Percentiles rank a stretch among this genome's conserved stretches.
Conservation (phyloP, 257 asterid genomes). For the Henckelia pumila region DNA sequence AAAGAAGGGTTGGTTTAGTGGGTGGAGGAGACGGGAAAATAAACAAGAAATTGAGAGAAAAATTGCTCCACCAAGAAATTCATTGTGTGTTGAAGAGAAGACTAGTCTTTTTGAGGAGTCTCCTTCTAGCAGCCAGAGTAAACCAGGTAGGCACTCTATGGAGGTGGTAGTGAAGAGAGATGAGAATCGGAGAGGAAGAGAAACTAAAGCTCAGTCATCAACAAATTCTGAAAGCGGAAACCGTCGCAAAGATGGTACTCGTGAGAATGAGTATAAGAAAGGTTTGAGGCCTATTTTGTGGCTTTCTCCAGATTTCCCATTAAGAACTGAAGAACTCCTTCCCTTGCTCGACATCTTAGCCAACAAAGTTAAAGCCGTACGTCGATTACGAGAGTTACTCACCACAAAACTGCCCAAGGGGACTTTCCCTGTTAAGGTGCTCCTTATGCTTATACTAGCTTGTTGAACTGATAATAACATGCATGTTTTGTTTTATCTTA, state of each 20-base stretch:
- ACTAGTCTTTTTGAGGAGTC: slow-evolving; percentile 66
- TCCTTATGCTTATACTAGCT: slow-evolving; percentile 18
- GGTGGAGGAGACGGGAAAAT: slow-evolving; percentile 80
- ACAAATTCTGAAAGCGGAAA: slow-evolving; percentile 47
- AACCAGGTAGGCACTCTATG: slow-evolving; percentile 66
- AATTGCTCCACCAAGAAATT: slow-evolving; percentile 63
- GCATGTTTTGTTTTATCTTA: slow-evolving; percentile 16
- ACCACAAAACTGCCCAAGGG: slow-evolving; percentile 89
- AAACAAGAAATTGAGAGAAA: slow-evolving; percentile 54
- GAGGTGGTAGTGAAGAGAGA: slow-evolving; percentile 73
- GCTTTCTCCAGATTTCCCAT: slow-evolving; percentile 89
- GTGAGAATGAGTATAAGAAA: slow-evolving; percentile 89
- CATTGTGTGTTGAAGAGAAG: slow-evolving; percentile 62
- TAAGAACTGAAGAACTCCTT: slow-evolving; percentile 78
- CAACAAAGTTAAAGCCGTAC: slow-evolving; percentile 88
- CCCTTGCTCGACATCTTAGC: slow-evolving; percentile 96
- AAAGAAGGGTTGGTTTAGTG: slow-evolving; percentile 78
- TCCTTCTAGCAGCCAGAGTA: slow-evolving; percentile 46
- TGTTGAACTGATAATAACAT: slow-evolving; percentile 2
- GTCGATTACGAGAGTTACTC: slow-evolving; percentile 79
- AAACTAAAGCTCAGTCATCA: slow-evolving; percentile 57
- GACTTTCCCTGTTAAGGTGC: slow-evolving; percentile 94
- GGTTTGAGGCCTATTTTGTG: slow-evolving; percentile 97
- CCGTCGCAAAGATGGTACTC: slow-evolving; percentile 55
- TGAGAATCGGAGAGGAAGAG: slow-evolving; percentile 61